Conservation (phyloP, 805 yeast species). For the Starmera pachycereana region DNA sequence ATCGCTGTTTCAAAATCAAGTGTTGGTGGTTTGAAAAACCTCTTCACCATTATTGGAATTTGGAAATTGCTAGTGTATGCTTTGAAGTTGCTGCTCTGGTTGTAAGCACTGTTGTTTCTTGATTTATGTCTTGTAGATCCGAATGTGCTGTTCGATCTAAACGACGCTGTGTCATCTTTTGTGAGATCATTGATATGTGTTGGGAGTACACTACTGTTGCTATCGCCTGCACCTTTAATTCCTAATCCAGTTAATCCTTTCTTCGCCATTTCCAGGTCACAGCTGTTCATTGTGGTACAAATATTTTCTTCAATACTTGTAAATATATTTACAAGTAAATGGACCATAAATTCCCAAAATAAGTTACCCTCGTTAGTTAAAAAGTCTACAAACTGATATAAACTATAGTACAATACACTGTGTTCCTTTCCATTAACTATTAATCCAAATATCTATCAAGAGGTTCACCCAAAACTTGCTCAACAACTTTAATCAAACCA, state of each 20-base stretch:
- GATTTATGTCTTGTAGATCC: constrained; percentile 2
- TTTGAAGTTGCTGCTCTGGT: background rate
- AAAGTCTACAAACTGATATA: background rate
- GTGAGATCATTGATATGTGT: constrained; percentile 9
- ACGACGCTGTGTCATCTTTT: constrained; percentile 14
- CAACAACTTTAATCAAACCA: constrained; percentile 85
- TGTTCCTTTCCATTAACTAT: background rate
- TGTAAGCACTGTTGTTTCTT: constrained; percentile 4
- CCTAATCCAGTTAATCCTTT: too few species aligned
- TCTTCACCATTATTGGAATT: constrained; percentile 25
- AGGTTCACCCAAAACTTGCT: constrained; percentile 89
- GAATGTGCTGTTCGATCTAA: constrained; percentile 14
- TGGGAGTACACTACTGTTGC: constrained; percentile 5
- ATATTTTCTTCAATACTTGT: too few species aligned
- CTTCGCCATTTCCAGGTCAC: too few species aligned
- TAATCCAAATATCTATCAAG: constrained; percentile 66
- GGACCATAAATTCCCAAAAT: too few species aligned
- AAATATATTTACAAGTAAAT: too few species aligned
- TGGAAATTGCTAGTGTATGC: constrained; percentile 10
- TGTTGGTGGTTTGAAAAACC: constrained; percentile 64
- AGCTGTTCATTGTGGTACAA: too few species aligned
- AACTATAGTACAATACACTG: background rate
- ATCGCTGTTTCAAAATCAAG: constrained; percentile 86
- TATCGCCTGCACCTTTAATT: too few species aligned
- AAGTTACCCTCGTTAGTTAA: too few species aligned